Evolutionary conservation across 305 asterid species (phyloP).

Genomic region (Coffea humblotiana): DNA sequence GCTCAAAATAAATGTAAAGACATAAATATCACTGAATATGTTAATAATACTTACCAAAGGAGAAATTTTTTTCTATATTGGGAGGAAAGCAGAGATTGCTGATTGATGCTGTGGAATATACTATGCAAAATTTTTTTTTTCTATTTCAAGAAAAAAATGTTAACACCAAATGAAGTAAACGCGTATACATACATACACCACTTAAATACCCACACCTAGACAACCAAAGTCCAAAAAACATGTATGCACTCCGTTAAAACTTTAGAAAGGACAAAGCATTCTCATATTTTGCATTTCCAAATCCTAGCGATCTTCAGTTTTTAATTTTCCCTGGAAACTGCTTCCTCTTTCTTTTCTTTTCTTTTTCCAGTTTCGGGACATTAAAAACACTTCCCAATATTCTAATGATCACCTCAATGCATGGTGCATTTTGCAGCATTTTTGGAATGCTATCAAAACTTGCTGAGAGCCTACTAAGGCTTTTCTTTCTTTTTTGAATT

Average conservation of each 20-base stretch:
- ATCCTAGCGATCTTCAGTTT: not conserved
- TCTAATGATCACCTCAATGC: not conserved
- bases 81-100: no score
- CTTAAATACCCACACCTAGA: not conserved
- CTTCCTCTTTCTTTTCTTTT: not conserved
- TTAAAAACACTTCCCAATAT: not conserved
- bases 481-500: no score
- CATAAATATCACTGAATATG: no score
- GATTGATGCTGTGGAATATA: no score
- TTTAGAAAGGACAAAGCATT: not conserved
- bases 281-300: not conserved
- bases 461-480: not conserved
- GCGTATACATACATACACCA: no score
- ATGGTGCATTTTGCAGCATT: not conserved
- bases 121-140: no score
- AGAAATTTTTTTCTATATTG: no score
- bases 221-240: not conserved
- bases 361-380: not conserved
- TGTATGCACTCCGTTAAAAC: not conserved
- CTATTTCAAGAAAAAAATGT: not conserved
- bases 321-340: not conserved
- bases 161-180: not conserved
- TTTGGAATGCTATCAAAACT: not conserved
- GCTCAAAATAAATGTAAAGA: not conserved
- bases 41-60: no score